phyloP scores from a whole-genome alignment of 2,329 filamentous ascomycete species.

The Arthrinium puccinioides region DNA sequence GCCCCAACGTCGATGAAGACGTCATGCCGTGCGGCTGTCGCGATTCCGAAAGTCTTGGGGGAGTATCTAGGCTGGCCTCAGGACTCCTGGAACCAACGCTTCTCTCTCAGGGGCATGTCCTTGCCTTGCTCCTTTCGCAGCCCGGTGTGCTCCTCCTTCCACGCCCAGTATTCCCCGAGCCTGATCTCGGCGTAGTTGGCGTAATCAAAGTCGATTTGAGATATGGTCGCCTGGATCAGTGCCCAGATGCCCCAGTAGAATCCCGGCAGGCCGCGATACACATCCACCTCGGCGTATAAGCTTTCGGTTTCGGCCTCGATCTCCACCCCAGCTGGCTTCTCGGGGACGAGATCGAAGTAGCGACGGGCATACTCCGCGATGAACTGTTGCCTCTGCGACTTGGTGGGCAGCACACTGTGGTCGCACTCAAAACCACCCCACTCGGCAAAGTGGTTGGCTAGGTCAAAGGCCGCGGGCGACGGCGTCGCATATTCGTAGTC shows the following conservation, averaged over 20 bases:
- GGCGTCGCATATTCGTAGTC: conserved; percentile 98
- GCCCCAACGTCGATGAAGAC: no score
- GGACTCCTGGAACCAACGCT: conserved; percentile 66
- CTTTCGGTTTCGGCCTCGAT: conserved; percentile 56
- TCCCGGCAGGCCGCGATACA: conserved; percentile 81
- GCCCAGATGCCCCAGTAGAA: conserved; percentile 94
- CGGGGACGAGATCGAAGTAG: conserved; percentile 53
- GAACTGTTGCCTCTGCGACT: conserved; percentile 69
- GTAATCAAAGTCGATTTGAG: conserved; percentile 95
- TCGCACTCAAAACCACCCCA: conserved; percentile 98
- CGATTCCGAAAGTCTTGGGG: no score
- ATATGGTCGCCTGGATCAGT: conserved; percentile 88
- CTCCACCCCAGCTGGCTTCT: conserved; percentile 8
- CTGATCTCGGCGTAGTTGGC: conserved; percentile 81
- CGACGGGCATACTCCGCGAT: conserved; percentile 73
- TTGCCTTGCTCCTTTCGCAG: conserved; percentile 41
- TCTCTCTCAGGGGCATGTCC: conserved; percentile 59
- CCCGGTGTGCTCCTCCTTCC: conserved; percentile 69
- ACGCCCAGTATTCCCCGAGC: conserved; percentile 87
- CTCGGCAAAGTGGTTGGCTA: conserved; percentile 96
- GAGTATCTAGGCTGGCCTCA: no score
- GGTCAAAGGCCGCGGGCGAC: conserved; percentile 89
- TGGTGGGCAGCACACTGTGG: conserved; percentile 73
- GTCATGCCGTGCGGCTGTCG: no score
- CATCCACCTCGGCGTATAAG: conserved; percentile 75